Conservation (phyloP, 2,329 filamentous ascomycete genomes). For the Colletotrichum gloeosporioides region DNA sequence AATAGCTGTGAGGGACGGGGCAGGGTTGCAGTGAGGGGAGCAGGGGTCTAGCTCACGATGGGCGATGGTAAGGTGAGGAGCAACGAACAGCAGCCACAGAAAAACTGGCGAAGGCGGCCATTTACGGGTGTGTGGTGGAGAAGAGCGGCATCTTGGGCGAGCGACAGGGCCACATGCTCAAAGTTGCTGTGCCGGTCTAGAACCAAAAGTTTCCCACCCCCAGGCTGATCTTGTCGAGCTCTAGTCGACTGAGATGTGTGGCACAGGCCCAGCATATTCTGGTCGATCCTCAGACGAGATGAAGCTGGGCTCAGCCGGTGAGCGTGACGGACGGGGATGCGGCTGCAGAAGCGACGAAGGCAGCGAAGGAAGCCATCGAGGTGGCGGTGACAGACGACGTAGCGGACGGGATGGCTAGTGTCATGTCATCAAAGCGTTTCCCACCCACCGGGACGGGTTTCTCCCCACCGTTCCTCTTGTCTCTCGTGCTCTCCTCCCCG, state of each 20-base stretch:
- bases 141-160: background rate
- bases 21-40: conserved; percentile 20
- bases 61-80: conserved; percentile 13
- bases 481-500: conserved; percentile 1
- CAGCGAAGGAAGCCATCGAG: background rate
- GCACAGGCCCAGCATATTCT: background rate
- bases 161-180: conserved; percentile 13
- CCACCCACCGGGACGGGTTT: background rate
- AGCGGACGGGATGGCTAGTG: background rate
- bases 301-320: background rate
- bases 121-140: conserved; percentile 17
- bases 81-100: background rate
- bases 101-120: conserved; percentile 21
- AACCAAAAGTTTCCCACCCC: background rate
- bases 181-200: conserved; percentile 7
- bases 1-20: conserved; percentile 14
- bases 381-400: conserved; percentile 13
- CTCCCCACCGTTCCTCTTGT: background rate
- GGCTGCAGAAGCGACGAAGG: background rate
- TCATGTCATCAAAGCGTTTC: conserved; percentile 13
- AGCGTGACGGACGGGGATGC: background rate
- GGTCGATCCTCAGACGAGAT: background rate
- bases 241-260: background rate
- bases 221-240: conserved; percentile 8
- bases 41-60: conserved; percentile 10